Evolutionary conservation across 495 filamentous ascomycete species (phyloP).

Genomic region (Hypoxylon rickii): DNA sequence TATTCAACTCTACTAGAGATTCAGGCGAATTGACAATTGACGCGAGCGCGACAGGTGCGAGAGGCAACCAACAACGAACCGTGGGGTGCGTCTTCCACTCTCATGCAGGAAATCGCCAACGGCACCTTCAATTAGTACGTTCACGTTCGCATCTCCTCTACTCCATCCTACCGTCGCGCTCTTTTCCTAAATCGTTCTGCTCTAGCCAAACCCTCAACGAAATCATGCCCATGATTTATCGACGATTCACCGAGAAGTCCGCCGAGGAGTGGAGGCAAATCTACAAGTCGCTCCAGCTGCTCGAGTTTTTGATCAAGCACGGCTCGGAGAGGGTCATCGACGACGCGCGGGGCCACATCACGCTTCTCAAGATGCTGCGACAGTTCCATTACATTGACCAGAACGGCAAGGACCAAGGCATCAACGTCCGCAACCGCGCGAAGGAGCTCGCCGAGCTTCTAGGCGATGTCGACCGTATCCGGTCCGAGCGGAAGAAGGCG

Average conservation of each 20-base stretch:
- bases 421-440: constrained; percentile 95
- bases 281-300: constrained; percentile 94
- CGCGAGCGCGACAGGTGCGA: constrained; percentile 64
- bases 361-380: constrained; percentile 94
- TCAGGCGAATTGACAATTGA: constrained; percentile 8
- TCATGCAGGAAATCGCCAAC: constrained; percentile 95
- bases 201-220: constrained; percentile 92
- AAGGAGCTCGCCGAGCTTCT: constrained; percentile 95
- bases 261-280: constrained; percentile 99
- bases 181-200: not conserved
- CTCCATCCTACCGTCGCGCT: not conserved
- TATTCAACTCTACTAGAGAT: not conserved
- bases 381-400: constrained; percentile 97
- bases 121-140: constrained; percentile 98
- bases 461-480: constrained; percentile 90
- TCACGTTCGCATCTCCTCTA: not conserved
- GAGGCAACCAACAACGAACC: constrained; percentile 99
- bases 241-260: constrained; percentile 96
- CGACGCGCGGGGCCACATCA: constrained; percentile 93
- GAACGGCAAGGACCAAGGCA: constrained; percentile 97
- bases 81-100: constrained; percentile 88
- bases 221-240: constrained; percentile 99
- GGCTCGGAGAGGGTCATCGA: constrained; percentile 97
- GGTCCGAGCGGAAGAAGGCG: constrained; percentile 92
- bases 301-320: constrained; percentile 98